Evolutionary conservation across 768 basidiomycete species (phyloP).

Genomic region (Russula griseocarnosa): DNA sequence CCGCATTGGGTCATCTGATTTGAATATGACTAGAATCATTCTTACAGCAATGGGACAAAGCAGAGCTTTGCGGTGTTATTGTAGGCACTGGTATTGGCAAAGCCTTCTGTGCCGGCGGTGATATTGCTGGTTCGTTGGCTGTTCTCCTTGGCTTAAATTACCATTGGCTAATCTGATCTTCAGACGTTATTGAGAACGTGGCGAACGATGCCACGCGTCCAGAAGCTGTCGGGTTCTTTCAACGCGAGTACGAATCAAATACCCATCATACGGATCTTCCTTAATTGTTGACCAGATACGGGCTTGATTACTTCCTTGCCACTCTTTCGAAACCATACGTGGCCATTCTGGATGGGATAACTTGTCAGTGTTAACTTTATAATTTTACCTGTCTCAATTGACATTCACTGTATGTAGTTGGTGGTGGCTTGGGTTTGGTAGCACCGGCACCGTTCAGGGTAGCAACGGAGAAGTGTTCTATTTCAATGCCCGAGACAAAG

Average conservation of each 20-base stretch:
- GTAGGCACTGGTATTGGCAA: conserved; percentile 66
- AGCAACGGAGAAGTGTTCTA: conserved; percentile 86
- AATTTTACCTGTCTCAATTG: conserved; percentile 10
- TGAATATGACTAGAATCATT: not conserved
- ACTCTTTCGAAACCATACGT: conserved; percentile 84
- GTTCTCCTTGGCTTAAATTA: not conserved
- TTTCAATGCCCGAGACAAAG: conserved; percentile 97
- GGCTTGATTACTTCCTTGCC: conserved; percentile 69
- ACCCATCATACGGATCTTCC: not conserved
- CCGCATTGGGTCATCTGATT: not conserved
- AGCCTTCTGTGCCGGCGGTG: conserved; percentile 93
- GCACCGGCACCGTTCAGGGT: conserved; percentile 84
- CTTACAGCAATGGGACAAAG: conserved; percentile 68
- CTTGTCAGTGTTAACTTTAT: conserved; percentile 55
- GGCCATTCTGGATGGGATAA: conserved; percentile 83
- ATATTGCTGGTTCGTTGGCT: conserved; percentile 69
- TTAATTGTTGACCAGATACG: conserved; percentile 52
- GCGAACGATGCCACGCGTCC: conserved; percentile 48
- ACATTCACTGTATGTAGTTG: conserved; percentile 54
- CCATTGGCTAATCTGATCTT: conserved; percentile 9
- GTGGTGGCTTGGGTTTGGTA: conserved; percentile 88
- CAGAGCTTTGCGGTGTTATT: conserved; percentile 67
- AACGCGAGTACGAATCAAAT: conserved; percentile 60
- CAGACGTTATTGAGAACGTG: conserved; percentile 57
- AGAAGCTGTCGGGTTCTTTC: conserved; percentile 83